Conservation (phyloP, 495 filamentous ascomycete genomes). For the Chaetomium cochliodes region DNA sequence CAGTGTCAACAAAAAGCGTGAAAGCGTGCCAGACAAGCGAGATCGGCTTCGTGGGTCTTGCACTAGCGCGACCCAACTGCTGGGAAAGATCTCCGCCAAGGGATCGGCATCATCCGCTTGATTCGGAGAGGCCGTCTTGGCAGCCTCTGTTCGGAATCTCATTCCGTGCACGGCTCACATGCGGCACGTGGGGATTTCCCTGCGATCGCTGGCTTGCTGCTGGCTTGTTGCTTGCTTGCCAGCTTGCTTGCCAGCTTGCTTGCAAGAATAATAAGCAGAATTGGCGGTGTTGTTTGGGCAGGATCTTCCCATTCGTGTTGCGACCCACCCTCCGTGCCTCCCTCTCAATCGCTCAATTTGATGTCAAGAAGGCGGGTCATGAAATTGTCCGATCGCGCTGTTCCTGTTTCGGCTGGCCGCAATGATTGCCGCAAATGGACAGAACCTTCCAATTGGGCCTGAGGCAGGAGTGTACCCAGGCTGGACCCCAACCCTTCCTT, state of each 20-base stretch:
- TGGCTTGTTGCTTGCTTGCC: not conserved
- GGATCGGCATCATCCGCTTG: conserved; percentile 5
- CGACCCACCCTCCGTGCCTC: too few relatives aligned
- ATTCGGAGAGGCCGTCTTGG: conserved; percentile 33
- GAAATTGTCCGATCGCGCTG: conserved; percentile 4
- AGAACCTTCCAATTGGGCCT: conserved; percentile 1
- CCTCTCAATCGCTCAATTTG: too few relatives aligned
- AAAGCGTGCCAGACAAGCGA: not conserved
- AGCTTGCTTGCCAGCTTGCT: not conserved
- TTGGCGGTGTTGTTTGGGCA: not conserved
- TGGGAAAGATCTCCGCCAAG: conserved; percentile 20
- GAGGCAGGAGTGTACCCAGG: not conserved
- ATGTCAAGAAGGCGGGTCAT: not conserved
- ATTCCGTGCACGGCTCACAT: conserved; percentile 14
- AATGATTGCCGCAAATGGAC: conserved; percentile 32
- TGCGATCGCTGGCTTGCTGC: too few relatives aligned
- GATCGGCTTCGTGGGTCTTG: conserved; percentile 3
- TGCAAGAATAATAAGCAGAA: not conserved
- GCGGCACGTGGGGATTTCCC: too few relatives aligned
- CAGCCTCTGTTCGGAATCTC: conserved; percentile 3
- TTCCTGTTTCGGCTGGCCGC: conserved; percentile 19
- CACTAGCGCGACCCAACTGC: conserved; percentile 4
- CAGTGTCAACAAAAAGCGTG: not conserved
- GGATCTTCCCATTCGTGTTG: not conserved
- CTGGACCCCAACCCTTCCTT: not conserved